These are phyloP conservation scores for Globomyces pollinis-pini DNA, from an alignment of 192 early-diverging fungal species.

Conservation along the genomic window DNA sequence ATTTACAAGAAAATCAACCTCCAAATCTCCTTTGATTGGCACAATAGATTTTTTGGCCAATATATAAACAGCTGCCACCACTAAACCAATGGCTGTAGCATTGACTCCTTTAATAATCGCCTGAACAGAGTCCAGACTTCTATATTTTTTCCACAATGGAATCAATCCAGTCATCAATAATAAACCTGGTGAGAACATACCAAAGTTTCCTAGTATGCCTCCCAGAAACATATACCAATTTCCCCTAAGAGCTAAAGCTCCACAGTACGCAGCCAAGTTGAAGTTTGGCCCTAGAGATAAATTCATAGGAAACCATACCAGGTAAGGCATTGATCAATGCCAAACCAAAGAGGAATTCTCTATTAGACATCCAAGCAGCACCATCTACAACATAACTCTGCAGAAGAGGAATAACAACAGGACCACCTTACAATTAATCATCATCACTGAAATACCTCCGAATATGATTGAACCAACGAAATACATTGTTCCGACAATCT, in stretches of 20 bases:
- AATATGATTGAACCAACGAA: slow-evolving; percentile 54
- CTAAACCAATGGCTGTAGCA: slow-evolving; percentile 54
- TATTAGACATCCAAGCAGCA: slow-evolving; percentile 36
- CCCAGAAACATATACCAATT: slow-evolving; percentile 24
- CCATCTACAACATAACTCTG: slow-evolving; percentile 41
- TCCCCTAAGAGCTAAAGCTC: slow-evolving; percentile 44
- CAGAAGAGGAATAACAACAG: slow-evolving; percentile 35
- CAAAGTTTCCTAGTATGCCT: slow-evolving; percentile 44
- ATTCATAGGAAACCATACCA: background rate
- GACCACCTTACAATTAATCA: too few species aligned
- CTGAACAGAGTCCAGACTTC: slow-evolving; percentile 30
- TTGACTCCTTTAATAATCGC: slow-evolving; percentile 52
- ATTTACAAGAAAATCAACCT: background rate
- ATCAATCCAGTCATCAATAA: slow-evolving; percentile 49
- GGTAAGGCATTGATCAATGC: slow-evolving; percentile 41
- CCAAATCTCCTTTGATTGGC: background rate
- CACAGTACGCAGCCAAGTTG: slow-evolving; percentile 59
- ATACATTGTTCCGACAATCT: slow-evolving; percentile 45
- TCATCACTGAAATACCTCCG: too few species aligned
- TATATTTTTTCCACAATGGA: slow-evolving; percentile 52
- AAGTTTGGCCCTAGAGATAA: slow-evolving; percentile 51
- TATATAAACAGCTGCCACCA: slow-evolving; percentile 55
- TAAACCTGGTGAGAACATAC: slow-evolving; percentile 56
- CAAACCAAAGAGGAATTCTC: slow-evolving; percentile 45
- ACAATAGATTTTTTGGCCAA: slow-evolving; percentile 39